Conservation (phyloP, 805 yeast genomes). For the Blastobotrys mokoenaii region DNA sequence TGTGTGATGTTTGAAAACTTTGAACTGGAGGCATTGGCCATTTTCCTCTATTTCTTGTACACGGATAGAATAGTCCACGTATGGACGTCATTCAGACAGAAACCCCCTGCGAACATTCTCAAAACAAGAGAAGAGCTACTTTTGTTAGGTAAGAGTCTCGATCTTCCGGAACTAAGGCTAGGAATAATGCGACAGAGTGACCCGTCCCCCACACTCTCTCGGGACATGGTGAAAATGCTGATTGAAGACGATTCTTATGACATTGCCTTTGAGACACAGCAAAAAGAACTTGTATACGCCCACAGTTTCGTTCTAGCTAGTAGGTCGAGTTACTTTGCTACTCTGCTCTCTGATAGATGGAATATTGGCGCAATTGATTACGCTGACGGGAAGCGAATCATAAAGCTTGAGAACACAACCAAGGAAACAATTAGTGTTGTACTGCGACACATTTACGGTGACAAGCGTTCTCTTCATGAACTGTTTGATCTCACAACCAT, state of each 20-base stretch:
- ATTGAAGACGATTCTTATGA: constrained; percentile 26
- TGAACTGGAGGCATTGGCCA: constrained; percentile 15
- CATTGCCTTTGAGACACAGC: constrained; percentile 38
- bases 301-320: constrained; percentile 43
- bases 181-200: constrained; percentile 9
- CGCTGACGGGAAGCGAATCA: constrained; percentile 7
- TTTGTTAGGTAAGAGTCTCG: constrained; percentile 14
- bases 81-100: constrained; percentile 16
- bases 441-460: constrained; percentile 52
- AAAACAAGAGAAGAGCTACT: constrained; percentile 22
- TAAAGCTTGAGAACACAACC: constrained; percentile 38
- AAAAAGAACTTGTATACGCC: constrained; percentile 32
- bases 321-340: constrained; percentile 57
- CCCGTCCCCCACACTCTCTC: constrained; percentile 6
- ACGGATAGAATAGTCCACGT: constrained; percentile 21
- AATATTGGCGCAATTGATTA: constrained; percentile 8
- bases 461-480: constrained; percentile 17
- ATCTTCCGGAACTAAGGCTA: constrained; percentile 14
- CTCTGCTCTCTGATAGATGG: constrained; percentile 53
- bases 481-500: constrained; percentile 24
- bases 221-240: constrained; percentile 6
- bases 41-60: constrained; percentile 23
- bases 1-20: neutral
- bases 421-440: constrained; percentile 39
- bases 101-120: constrained; percentile 9